Conservation (phyloP, 1,284 basidiomycete species). For the Heimioporus punctisporus region DNA sequence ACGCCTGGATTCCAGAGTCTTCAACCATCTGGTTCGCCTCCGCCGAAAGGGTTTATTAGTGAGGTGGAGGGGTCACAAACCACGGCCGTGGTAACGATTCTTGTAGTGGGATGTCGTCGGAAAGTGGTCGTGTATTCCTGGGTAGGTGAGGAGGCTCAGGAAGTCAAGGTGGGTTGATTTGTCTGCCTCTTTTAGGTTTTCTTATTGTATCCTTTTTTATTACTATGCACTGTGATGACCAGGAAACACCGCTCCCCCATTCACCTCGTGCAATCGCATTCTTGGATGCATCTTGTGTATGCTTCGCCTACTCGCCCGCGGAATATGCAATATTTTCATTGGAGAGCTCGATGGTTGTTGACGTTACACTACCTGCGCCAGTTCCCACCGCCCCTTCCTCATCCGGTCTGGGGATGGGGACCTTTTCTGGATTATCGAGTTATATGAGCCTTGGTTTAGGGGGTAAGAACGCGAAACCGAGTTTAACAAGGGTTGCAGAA, state of each 20-base stretch:
- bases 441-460: slow-evolving; percentile 89
- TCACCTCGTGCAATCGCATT: slow-evolving; percentile 80
- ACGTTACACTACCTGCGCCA: slow-evolving; percentile 53
- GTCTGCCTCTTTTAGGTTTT: not conserved
- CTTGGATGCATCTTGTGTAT: slow-evolving; percentile 61
- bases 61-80: slow-evolving; percentile 31
- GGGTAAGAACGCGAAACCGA: slow-evolving; percentile 70
- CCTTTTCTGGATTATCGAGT: slow-evolving; percentile 77
- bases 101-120: slow-evolving; percentile 87
- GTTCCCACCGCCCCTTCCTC: slow-evolving; percentile 44
- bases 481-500: slow-evolving; percentile 60
- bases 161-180: slow-evolving; percentile 56
- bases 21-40: not conserved
- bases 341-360: slow-evolving; percentile 54
- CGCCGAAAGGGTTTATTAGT: slow-evolving; percentile 17
- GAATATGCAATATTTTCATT: slow-evolving; percentile 81
- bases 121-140: slow-evolving; percentile 88
- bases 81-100: slow-evolving; percentile 67
- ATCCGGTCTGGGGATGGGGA: slow-evolving; percentile 54
- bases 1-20: slow-evolving; percentile 9
- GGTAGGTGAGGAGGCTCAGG: slow-evolving; percentile 84
- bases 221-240: not conserved
- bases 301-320: slow-evolving; percentile 76
- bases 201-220: not conserved
- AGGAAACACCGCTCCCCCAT: slow-evolving; percentile 87